Evolutionary conservation across 2,329 filamentous ascomycete species (phyloP).

Genomic region (Karstenula rhodostoma): DNA sequence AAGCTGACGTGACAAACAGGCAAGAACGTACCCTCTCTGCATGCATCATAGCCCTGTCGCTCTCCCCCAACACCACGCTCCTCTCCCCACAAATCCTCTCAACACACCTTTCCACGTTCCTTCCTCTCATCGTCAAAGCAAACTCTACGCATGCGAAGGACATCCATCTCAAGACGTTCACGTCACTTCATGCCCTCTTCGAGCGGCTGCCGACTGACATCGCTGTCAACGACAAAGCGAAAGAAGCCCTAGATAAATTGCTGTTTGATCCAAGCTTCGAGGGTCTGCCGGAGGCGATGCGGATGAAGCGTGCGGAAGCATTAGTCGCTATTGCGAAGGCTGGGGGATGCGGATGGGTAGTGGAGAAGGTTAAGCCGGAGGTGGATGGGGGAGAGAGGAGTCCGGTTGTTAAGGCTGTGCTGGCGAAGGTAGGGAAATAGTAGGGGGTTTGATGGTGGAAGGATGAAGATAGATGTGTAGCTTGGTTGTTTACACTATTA

Average conservation of each 20-base stretch:
- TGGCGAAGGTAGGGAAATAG: constrained; percentile 30
- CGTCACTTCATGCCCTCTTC: constrained; percentile 31
- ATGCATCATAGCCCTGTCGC: constrained; percentile 29
- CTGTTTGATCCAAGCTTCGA: constrained; percentile 36
- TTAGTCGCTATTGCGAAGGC: constrained; percentile 29
- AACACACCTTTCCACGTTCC: constrained; percentile 18
- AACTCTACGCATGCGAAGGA: constrained; percentile 30
- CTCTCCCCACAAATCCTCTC: constrained; percentile 22
- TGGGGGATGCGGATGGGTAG: constrained; percentile 23
- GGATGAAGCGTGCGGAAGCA: constrained; percentile 38
- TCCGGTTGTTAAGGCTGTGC: constrained; percentile 27
- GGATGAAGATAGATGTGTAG: no score
- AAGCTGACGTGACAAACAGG: constrained; percentile 12
- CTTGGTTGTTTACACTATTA: no score
- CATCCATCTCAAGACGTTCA: constrained; percentile 35
- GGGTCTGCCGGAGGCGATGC: constrained; percentile 37
- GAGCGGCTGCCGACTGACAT: constrained; percentile 20
- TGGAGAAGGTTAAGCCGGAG: constrained; percentile 26
- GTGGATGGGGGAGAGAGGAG: constrained; percentile 31
- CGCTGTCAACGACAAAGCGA: constrained; percentile 18
- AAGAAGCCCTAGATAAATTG: constrained; percentile 27
- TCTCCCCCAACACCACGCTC: constrained; percentile 27
- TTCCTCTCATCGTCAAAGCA: constrained; percentile 28
- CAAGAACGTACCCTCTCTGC: constrained; percentile 35
- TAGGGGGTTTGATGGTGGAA: not conserved